Evolutionary conservation across 257 asterid species (phyloP), one percentile per base, ranked within the genome.

Genomic region (Ajuga chamaepitys): DNA sequence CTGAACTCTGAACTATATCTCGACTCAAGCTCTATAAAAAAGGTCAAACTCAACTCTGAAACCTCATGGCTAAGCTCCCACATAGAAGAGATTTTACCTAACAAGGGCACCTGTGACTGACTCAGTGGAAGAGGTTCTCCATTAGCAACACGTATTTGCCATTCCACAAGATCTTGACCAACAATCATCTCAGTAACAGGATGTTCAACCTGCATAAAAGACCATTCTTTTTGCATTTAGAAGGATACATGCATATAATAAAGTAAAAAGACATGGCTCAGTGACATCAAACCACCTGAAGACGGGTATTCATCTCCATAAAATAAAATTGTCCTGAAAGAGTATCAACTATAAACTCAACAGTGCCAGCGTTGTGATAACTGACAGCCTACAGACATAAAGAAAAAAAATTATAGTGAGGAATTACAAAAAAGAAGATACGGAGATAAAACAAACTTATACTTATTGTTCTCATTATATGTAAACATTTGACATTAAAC

Each of bases 271-370:
- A 32, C 30, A 35, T 44, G 64, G 44, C 56, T 47, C 60, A 57
- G 76, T 56, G 41, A 57, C 14, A 62, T 41, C 48, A 77, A 78
- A 68, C 62, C 66, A 94, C 99, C 97, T 94, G 99, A 66, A 94
- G 97, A 56, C 99, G 97, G 76, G 99, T 94, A 78, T 94, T 94
- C 99, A 94, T 94, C 97, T 94, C 99, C 99, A 94, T 94, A 77
- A 94, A 94, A 82, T 88, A 86, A 75, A 94, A 94, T 45, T 89
- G 70, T 68, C 93, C 99, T 20, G 96, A 80, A 72, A 69, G 62
- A 30, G 97, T 90, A 81, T 94, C 99, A 72, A 94, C 87, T 63
- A 94, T 94, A 66, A 94, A 94, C 79, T 94, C 99, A 58, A 94
- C 97, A 40, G 99, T 94, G 65, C 99, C 99, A 45, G 97, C 97